These are phyloP conservation scores for Plectosphaerella cucumerina DNA, from an alignment of 2,329 filamentous ascomycete genomes.

Conservation along the genomic window DNA sequence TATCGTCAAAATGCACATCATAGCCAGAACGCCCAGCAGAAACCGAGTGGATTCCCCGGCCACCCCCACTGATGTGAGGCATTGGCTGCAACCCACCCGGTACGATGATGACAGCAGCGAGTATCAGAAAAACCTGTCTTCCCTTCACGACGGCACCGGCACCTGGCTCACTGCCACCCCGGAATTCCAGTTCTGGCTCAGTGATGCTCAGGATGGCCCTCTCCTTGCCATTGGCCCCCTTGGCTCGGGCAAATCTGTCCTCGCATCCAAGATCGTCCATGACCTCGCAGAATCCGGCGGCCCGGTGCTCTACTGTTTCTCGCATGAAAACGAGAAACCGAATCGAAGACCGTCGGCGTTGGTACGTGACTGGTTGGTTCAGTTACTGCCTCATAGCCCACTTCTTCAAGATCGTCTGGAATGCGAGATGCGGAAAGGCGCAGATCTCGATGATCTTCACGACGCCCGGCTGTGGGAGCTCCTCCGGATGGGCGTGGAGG, in stretches of 20 bases:
- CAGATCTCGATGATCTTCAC: slow-evolving; percentile 12
- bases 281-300: background rate
- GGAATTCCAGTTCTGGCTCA: background rate
- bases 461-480: slow-evolving; percentile 23
- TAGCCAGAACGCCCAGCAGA: too few relatives aligned
- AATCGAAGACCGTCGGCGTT: slow-evolving; percentile 24
- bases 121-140: slow-evolving; percentile 18
- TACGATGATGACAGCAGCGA: slow-evolving; percentile 21
- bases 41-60: too few relatives aligned
- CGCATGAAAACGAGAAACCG: slow-evolving; percentile 30
- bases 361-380: slow-evolving; percentile 29
- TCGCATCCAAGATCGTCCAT: slow-evolving; percentile 1
- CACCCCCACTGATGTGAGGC: too few relatives aligned
- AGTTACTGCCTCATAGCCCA: slow-evolving; percentile 24
- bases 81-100: slow-evolving; percentile 24
- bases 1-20: too few relatives aligned
- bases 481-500: slow-evolving; percentile 17
- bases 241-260: slow-evolving; percentile 21
- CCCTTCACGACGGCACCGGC: slow-evolving; percentile 15
- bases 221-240: slow-evolving; percentile 23
- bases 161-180: slow-evolving; percentile 7
- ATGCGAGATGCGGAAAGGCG: slow-evolving; percentile 2
- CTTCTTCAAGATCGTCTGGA: slow-evolving; percentile 21
- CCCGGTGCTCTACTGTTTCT: slow-evolving; percentile 33
- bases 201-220: background rate